Evolutionary conservation across 2,329 filamentous ascomycete genomes (phyloP), one percentile per base, ranked within the genome.

Genomic region (Alternaria dauci): DNA sequence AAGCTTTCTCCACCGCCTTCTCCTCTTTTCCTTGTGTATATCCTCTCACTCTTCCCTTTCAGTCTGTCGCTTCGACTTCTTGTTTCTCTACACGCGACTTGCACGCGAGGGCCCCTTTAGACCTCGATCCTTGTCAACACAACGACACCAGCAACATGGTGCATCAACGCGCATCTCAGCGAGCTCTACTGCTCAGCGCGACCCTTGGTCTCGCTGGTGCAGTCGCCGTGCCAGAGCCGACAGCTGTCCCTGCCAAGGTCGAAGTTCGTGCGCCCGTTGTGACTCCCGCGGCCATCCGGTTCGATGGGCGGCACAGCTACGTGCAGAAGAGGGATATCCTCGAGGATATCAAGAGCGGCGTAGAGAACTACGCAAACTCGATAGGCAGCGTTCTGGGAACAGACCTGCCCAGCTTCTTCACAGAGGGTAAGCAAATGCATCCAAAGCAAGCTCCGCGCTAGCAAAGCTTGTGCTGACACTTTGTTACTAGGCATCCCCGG

Each of bases 401-500:
- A 0, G 75, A 74, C 52, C 65, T 79, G 38, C 77, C 77, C 25
- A 74, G 68, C 62, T 79, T 75, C 58, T 76, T 79, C 55, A 76
- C 76, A 20, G 72, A 74, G 11, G 77, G 77, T 77, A 65, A 50
- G 73, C 52, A 55, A 34, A 47, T 36, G 16, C 39, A 23, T 47
- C 30, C 20, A 14, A 43, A 4, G 28, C 28, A 59, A 47, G 55
- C 55, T 32, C 39, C 11, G 25, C 52, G 36, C 66, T 68, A 67
- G 52, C 32, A 44, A 71, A 60, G 65, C 63, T 68, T 67, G 60
- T 65, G 61, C 60, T 71, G 48, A 71, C 56, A 26, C 42, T 38
- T 48, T 11, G n/a, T 38, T 26, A 43, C 47, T 51, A 78, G 76
- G 88, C 23, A 82, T 92, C 1, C 87, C 89, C 1, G 84, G 90